A percentile compares a stretch with the other conserved stretches of the same genome.
Evolutionary conservation across 2,329 filamentous ascomycete species (phyloP).

Genomic region (Stenocarpella maydis): DNA sequence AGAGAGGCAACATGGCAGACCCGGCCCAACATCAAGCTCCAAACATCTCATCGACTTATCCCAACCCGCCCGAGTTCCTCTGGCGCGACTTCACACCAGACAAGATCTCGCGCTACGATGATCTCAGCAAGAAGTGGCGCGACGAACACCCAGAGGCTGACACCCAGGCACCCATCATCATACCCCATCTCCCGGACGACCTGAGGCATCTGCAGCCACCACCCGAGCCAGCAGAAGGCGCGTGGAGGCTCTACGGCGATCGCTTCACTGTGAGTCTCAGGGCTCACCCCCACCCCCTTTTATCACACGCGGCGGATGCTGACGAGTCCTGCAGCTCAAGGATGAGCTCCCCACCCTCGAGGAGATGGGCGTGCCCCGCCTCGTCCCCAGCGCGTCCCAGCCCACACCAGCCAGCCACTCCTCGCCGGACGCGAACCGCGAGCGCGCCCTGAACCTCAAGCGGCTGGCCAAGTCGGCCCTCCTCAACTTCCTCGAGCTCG

Average conservation of each 20-base stretch:
- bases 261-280: constrained; percentile 60
- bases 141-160: constrained; percentile 42
- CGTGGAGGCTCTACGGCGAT: constrained; percentile 79
- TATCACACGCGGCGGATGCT: too few species aligned
- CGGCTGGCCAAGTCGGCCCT: constrained; percentile 84
- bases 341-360: constrained; percentile 73
- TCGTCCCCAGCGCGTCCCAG: constrained; percentile 47
- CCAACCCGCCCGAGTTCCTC: constrained; percentile 82
- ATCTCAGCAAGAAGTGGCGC: constrained; percentile 51
- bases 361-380: constrained; percentile 74
- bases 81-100: constrained; percentile 86
- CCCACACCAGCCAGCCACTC: constrained; percentile 45
- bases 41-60: constrained; percentile 68
- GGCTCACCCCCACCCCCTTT: too few species aligned
- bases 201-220: constrained; percentile 84
- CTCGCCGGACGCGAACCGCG: constrained; percentile 63
- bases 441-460: constrained; percentile 74
- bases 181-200: constrained; percentile 69
- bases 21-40: constrained; percentile 53
- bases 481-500: constrained; percentile 87
- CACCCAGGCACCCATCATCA: constrained; percentile 41
- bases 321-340: constrained; percentile 52
- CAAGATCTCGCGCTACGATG: constrained; percentile 67
- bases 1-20: constrained; percentile 64
- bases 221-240: constrained; percentile 72